Evolutionary conservation across 1,139 yeast species (phyloP), one percentile per base, ranked within the genome.

Genomic region (Blastobotrys apis): DNA sequence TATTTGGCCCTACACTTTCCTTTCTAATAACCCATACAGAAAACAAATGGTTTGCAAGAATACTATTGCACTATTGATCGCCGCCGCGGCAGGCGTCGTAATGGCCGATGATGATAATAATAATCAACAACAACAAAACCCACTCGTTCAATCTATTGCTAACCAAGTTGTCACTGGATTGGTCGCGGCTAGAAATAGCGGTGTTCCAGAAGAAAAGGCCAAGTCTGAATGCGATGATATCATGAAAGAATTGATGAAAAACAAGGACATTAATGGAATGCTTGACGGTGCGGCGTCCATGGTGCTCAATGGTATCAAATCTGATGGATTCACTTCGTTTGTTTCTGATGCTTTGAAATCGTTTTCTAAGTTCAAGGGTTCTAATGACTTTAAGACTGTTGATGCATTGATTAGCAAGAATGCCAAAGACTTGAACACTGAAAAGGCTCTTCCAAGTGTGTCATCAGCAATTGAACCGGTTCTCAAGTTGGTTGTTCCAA

Each of bases 121-220:
- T 27, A 13, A n/a, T n/a, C n/a, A n/a, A n/a, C n/a, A 21, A 13
- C 3, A 15, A 2, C 32, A 23, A 20, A 39, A 39, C 33, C 43
- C 37, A 33, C 15, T 39, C 25, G 19, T 39, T 30, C 15, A 15
- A 9, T 33, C 37, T 5, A 13, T 39, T 23, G 43, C 43, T 16
- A n/a, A 27, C 19, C 37, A 39, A 27, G 15, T 39, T 23, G 43
- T 39, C 13, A 33, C 43, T 33, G 43, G 43, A n/a, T 27, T 39
- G 33, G 43, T 34, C 15, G 43, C 25, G 17, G 43, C 43, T 20
- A 33, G 43, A 39, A 33, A 33, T 20, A 23, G 29, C 23, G 43
- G 43, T n/a, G 38, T 39, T 10, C 38, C 37, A 20, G 43, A 25
- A 17, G 23, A 33, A 25, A 39, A 39, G 38, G 43, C 43, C 3